These are phyloP conservation scores for Coemansia reversa DNA, from an alignment of 192 early-diverging fungal species.

Conservation along the genomic window DNA sequence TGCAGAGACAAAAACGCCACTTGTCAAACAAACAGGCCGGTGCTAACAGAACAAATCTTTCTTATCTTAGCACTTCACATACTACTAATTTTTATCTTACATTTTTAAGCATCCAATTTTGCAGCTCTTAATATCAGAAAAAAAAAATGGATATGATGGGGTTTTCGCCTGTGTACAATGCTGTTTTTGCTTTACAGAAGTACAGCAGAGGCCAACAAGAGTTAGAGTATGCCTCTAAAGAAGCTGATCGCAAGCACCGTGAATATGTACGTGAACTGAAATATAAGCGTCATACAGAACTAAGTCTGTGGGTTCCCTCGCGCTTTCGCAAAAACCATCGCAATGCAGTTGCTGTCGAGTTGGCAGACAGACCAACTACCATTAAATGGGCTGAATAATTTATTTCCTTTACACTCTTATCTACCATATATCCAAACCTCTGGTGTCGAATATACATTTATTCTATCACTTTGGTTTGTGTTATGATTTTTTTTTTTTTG, in stretches of 20 bases:
- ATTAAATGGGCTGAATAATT: slow-evolving; percentile 15
- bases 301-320: slow-evolving; percentile 14
- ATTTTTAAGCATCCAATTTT: neutral
- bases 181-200: slow-evolving; percentile 5
- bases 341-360: slow-evolving; percentile 1
- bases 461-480: too few relatives aligned
- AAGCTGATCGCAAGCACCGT: slow-evolving; percentile 20
- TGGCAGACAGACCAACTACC: slow-evolving; percentile 5
- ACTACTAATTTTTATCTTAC: neutral
- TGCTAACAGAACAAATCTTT: too few relatives aligned
- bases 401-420: neutral
- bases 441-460: too few relatives aligned
- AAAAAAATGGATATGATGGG: slow-evolving; percentile 13
- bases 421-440: too few relatives aligned
- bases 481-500: neutral
- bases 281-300: slow-evolving; percentile 5
- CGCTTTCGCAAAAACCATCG: slow-evolving; percentile 6
- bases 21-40: too few relatives aligned
- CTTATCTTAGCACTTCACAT: too few relatives aligned
- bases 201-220: slow-evolving; percentile 6
- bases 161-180: slow-evolving; percentile 12
- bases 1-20: neutral
- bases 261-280: slow-evolving; percentile 11
- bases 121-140: neutral
- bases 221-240: slow-evolving; percentile 3